Base-by-base conservation (phyloP, 305 asterid species). In the Fraxinus dipetala region DNA sequence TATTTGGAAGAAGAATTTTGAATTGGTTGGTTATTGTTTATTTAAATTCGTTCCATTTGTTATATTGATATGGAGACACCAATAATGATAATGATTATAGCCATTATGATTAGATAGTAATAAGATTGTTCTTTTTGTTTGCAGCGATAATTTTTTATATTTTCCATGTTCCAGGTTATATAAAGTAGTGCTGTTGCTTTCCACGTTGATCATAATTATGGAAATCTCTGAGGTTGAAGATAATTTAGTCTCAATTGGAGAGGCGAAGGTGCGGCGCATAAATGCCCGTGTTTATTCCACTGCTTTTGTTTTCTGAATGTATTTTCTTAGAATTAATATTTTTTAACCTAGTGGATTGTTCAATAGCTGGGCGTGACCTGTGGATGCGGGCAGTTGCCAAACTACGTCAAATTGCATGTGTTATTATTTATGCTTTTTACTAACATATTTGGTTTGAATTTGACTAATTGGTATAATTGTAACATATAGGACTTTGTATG, bases 161-260 rank as follows among this genome's bases (percentile, higher is more conserved):
- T 65, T 26, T 61, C 56, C 77, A 18, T 43, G 69, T 72, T 75
- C 35, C 89, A 87, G 93, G 87, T 85, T 79, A 77, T 56, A 20
- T 80, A 74, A 80, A 85, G 82, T 22, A 38, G 78, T 61, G 70
- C 80, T 80, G 67, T 81, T 81, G 11, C 85, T 80, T 75, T 76
- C 77, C 76, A 26, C 84, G 31, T 45, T 54, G 72, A 83, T 87
- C 76, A 75, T 67, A 59, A 80, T 83, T 80, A 96, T 96, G 99
- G 98, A 93, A 67, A 81, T 75, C 72, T 83, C 92, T 78, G 99
- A 94, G 89, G 90, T 93, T 85, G 99, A 96, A 80, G 98, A 93
- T 4, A 91, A 86, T 86, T 85, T 96, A 77, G 82, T 90, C 48
- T 87, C 94, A 78, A 90, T 94, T 84, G 97, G 99, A 11, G 99